Evolutionary conservation across 2,329 filamentous ascomycete species (phyloP).

Genomic region (Phialemonium atrogriseum): DNA sequence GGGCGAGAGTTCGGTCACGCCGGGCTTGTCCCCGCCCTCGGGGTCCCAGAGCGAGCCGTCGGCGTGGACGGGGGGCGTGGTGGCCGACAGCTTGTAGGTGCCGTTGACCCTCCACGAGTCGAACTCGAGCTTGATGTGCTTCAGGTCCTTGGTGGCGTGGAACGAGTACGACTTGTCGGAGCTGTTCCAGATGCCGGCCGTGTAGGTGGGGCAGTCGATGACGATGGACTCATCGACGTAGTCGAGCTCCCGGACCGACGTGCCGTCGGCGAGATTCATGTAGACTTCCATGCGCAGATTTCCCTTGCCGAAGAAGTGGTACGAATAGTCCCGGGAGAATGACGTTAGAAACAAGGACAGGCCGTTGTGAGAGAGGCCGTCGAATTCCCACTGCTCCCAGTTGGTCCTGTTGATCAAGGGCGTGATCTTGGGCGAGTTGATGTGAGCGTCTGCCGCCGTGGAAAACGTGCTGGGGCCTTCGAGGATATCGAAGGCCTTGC

Average conservation of each 20-base stretch:
- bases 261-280: conserved; percentile 4
- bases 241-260: conserved; percentile 6
- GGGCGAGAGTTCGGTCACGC: conserved; percentile 1
- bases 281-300: conserved; percentile 8
- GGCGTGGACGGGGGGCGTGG: conserved; percentile 2
- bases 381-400: conserved; percentile 10
- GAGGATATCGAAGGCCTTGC: conserved; percentile 4
- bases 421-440: conserved; percentile 4
- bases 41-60: conserved; percentile 1
- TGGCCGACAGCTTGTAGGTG: conserved; percentile 2
- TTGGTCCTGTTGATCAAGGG: conserved; percentile 7
- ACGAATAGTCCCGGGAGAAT: conserved; percentile 7
- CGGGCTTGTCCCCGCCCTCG: background rate
- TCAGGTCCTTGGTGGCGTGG: conserved; percentile 2
- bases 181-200: conserved; percentile 1
- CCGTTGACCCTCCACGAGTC: conserved; percentile 1
- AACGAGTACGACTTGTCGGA: conserved; percentile 3
- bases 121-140: conserved; percentile 2
- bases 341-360: conserved; percentile 3
- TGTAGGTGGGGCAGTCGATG: conserved; percentile 2
- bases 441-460: conserved; percentile 1
- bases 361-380: conserved; percentile 6
- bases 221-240: conserved; percentile 5
- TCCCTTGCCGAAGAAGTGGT: conserved; percentile 8
- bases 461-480: conserved; percentile 2